Evolutionary conservation across 1,139 yeast species (phyloP).

Genomic region (Protomyces inundatus): DNA sequence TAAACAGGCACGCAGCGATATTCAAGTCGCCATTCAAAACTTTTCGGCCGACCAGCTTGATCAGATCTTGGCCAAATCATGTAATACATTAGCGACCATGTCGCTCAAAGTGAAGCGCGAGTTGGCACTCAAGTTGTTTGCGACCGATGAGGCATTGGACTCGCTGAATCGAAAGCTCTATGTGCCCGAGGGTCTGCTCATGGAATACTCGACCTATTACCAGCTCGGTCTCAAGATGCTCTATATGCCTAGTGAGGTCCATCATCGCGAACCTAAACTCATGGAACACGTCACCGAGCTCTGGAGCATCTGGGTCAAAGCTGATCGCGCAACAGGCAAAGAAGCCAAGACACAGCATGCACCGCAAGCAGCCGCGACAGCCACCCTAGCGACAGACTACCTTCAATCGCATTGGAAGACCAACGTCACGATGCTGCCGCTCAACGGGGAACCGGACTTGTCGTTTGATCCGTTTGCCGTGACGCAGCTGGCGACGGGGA

Average conservation of each 20-base stretch:
- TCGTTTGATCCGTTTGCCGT: constrained; percentile 19
- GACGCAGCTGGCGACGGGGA: constrained; percentile 6
- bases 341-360: background rate
- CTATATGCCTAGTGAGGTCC: constrained; percentile 14
- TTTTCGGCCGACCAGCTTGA: constrained; percentile 20
- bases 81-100: constrained; percentile 7
- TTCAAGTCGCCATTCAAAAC: constrained; percentile 13
- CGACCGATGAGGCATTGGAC: constrained; percentile 21
- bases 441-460: constrained; percentile 3
- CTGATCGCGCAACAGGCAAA: constrained; percentile 1
- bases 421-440: constrained; percentile 10
- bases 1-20: constrained; percentile 10
- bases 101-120: constrained; percentile 13
- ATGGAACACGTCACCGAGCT: constrained; percentile 11
- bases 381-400: constrained; percentile 3
- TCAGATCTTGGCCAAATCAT: constrained; percentile 7
- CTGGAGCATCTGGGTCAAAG: constrained; percentile 11
- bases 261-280: constrained; percentile 14
- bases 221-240: constrained; percentile 22
- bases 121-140: constrained; percentile 17
- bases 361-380: background rate
- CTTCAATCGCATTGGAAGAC: constrained; percentile 13
- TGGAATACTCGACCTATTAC: constrained; percentile 20
- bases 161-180: constrained; percentile 15
- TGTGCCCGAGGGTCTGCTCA: constrained; percentile 22